A percentile compares a stretch with the other conserved stretches of the same genome.
Evolutionary conservation across 208 protist genomes (phyloP).

Genomic region (Wallacemonas sp.): DNA sequence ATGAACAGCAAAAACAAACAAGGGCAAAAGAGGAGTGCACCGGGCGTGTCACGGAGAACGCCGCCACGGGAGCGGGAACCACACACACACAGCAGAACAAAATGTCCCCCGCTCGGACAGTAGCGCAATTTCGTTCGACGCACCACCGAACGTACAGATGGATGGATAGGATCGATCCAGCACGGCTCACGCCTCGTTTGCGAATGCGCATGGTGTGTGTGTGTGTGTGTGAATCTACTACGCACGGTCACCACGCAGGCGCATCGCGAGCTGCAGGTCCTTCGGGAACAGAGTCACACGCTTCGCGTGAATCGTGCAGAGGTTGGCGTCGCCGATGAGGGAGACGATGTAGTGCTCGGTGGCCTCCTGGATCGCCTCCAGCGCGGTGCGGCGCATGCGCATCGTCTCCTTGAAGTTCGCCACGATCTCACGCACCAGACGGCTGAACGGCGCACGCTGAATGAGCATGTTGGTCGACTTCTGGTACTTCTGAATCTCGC

Average conservation of each 20-base stretch:
- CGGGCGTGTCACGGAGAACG: too few relatives aligned
- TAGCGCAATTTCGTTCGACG: too few relatives aligned
- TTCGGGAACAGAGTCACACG: constrained; percentile 99
- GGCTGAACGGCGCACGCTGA: constrained; percentile 98
- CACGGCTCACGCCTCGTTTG: too few relatives aligned
- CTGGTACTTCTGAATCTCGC: constrained; percentile 99
- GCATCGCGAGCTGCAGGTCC: constrained; percentile 98
- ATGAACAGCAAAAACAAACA: too few relatives aligned
- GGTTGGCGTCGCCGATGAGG: constrained; percentile 94
- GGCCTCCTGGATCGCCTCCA: constrained; percentile 97
- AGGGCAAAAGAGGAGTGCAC: too few relatives aligned
- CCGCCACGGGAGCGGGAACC: too few relatives aligned
- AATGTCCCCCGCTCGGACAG: too few relatives aligned
- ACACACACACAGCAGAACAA: too few relatives aligned
- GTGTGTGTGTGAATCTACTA: constrained; percentile 20
- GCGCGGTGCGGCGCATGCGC: constrained; percentile 57
- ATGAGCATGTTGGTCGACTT: constrained; percentile 98
- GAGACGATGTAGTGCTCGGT: constrained; percentile 95
- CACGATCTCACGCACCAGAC: constrained; percentile 99
- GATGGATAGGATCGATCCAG: background rate
- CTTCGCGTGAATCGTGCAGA: constrained; percentile 98
- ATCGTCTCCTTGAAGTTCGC: constrained; percentile 92
- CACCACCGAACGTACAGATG: too few relatives aligned
- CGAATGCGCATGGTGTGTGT: too few relatives aligned
- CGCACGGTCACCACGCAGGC: constrained; percentile 94